Evolutionary conservation across 2,329 filamentous ascomycete species (phyloP).

Genomic region (Xylariaceae sp.): DNA sequence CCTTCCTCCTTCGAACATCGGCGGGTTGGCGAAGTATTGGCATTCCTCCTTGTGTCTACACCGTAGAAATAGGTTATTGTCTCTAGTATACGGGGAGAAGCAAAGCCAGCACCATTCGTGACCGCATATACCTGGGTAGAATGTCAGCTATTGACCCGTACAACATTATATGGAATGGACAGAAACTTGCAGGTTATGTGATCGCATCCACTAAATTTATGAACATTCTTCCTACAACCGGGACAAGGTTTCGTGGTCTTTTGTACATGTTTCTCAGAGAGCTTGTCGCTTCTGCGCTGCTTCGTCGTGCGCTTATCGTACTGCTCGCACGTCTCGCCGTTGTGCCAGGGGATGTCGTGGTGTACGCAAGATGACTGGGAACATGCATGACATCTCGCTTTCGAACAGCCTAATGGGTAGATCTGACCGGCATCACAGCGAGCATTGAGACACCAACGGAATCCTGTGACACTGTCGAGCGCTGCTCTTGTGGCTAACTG

Average conservation of each 20-base stretch:
- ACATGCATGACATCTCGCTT: constrained; percentile 35
- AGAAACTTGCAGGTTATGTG: constrained; percentile 40
- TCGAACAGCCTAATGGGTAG: constrained; percentile 29
- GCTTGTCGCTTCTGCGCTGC: constrained; percentile 30
- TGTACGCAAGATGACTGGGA: constrained; percentile 31
- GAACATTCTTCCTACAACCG: constrained; percentile 33
- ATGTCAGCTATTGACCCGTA: neutral
- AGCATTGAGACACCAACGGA: constrained; percentile 39
- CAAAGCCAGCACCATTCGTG: constrained; percentile 43
- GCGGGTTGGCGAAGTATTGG: constrained; percentile 22
- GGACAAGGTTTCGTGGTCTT: constrained; percentile 37
- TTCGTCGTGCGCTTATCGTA: constrained; percentile 34
- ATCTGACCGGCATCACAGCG: constrained; percentile 39
- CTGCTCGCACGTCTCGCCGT: constrained; percentile 35
- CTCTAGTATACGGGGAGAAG: constrained; percentile 28
- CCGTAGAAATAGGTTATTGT: constrained; percentile 27
- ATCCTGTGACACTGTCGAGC: constrained; percentile 31
- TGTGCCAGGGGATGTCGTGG: constrained; percentile 39
- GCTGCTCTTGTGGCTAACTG: constrained; percentile 31
- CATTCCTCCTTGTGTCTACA: constrained; percentile 34
- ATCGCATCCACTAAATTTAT: constrained; percentile 39
- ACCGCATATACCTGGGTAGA: constrained; percentile 29
- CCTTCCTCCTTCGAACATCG: constrained; percentile 25
- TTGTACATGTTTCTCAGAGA: constrained; percentile 34
- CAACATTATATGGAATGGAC: neutral